These are phyloP conservation scores for Rhizoctonia solani DNA, from an alignment of 1,284 basidiomycete species.

Conservation along the genomic window DNA sequence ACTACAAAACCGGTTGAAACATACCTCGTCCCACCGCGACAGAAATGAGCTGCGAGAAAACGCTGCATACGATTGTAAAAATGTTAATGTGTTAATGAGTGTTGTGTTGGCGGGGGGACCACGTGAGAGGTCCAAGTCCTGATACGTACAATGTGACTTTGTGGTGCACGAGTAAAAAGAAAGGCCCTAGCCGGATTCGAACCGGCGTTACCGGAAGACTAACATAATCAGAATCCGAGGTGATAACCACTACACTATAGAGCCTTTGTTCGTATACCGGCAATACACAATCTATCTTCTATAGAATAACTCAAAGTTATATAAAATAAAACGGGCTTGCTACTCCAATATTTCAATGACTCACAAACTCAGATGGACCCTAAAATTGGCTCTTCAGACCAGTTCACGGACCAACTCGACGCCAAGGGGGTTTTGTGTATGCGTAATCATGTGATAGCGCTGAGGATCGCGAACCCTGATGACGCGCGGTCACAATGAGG, in stretches of 20 bases:
- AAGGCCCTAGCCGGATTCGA: slow-evolving; percentile 35
- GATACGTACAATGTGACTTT: background rate
- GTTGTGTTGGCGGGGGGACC: slow-evolving; percentile 49
- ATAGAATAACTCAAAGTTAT: too few relatives aligned
- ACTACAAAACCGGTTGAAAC: background rate
- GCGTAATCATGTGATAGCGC: too few relatives aligned
- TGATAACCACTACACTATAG: slow-evolving; percentile 36
- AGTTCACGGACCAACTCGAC: too few relatives aligned
- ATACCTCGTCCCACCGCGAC: slow-evolving; percentile 37
- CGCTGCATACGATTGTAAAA: too few relatives aligned
- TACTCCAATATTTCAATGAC: too few relatives aligned
- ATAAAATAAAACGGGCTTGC: too few relatives aligned
- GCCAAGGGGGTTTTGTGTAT: too few relatives aligned
- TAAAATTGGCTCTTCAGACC: too few relatives aligned
- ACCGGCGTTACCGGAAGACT: slow-evolving; percentile 35
- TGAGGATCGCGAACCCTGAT: slow-evolving; percentile 3
- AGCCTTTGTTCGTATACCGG: background rate
- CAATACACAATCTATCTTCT: too few relatives aligned
- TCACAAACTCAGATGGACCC: too few relatives aligned
- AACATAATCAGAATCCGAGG: slow-evolving; percentile 30
- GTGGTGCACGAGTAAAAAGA: slow-evolving; percentile 3
- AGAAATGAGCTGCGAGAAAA: slow-evolving; percentile 30
- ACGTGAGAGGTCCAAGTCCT: background rate
- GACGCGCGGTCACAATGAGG: slow-evolving; percentile 29
- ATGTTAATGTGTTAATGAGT: too few relatives aligned